A percentile compares a stretch with the other conserved stretches of the same genome.
Conservation (phyloP, 257 asterid species). For the Forsythia viridissima region DNA sequence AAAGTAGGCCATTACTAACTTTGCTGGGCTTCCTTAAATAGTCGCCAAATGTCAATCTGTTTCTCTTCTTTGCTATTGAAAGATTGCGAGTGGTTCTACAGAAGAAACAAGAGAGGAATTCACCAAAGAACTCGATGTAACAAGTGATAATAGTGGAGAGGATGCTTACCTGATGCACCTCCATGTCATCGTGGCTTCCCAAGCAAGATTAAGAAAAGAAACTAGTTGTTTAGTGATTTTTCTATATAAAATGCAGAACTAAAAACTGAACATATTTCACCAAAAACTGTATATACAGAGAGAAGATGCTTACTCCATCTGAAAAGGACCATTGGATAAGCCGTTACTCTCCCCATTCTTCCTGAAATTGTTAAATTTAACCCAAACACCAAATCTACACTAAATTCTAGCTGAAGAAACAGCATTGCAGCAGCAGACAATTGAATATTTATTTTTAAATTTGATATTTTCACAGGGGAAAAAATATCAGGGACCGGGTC, state of each 20-base stretch:
- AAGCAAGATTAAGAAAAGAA: slow-evolving; percentile 36
- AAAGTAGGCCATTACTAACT: slow-evolving; percentile 42
- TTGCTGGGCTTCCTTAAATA: slow-evolving; percentile 73
- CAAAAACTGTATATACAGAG: background rate
- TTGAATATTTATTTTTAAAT: background rate
- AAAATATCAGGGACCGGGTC: background rate
- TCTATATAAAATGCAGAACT: slow-evolving; percentile 10
- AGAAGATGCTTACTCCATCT: slow-evolving; percentile 31
- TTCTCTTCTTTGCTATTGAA: slow-evolving; percentile 37
- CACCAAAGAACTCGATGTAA: slow-evolving; percentile 13
- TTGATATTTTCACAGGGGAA: background rate
- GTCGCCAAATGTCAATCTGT: slow-evolving; percentile 58
- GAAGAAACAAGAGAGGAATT: slow-evolving; percentile 3
- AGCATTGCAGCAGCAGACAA: slow-evolving; percentile 1
- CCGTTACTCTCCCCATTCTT: slow-evolving; percentile 30
- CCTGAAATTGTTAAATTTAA: slow-evolving; percentile 25
- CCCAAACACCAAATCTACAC: slow-evolving; percentile 7
- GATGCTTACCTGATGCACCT: slow-evolving; percentile 41
- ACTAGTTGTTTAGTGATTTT: slow-evolving; percentile 20
- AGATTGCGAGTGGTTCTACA: slow-evolving; percentile 40
- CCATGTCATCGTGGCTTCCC: slow-evolving; percentile 36
- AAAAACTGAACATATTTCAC: background rate
- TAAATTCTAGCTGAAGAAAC: background rate
- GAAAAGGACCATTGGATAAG: slow-evolving; percentile 31
- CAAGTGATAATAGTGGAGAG: background rate